phyloP scores from a whole-genome alignment of 2,329 filamentous ascomycete genomes.

The Monilinia aucupariae region DNA sequence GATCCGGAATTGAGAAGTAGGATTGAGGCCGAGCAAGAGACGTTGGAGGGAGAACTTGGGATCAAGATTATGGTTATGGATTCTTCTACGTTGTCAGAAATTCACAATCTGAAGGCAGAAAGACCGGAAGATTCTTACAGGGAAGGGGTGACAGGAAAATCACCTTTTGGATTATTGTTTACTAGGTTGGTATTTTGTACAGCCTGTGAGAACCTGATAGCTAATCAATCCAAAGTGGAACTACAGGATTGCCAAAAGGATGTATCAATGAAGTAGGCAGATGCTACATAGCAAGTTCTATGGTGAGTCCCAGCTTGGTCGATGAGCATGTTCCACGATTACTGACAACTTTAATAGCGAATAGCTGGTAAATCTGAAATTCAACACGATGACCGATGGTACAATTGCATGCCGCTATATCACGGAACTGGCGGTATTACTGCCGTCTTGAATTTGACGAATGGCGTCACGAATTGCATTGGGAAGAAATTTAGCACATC shows the following conservation, averaged over 20 bases:
- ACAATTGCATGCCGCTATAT: constrained; percentile 51
- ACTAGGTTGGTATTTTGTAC: constrained; percentile 46
- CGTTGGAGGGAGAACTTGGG: constrained; percentile 43
- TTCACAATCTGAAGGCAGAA: constrained; percentile 44
- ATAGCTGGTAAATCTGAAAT: background rate
- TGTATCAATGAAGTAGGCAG: constrained; percentile 53
- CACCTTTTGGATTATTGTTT: constrained; percentile 62
- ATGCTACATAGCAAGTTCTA: constrained; percentile 33
- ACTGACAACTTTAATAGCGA: background rate
- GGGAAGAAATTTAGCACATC: constrained; percentile 63
- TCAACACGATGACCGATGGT: constrained; percentile 54
- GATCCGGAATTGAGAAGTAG: constrained; percentile 45
- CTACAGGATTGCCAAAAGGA: constrained; percentile 70
- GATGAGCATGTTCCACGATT: background rate
- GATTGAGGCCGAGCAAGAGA: constrained; percentile 51
- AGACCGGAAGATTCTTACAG: constrained; percentile 53
- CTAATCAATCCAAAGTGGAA: constrained; percentile 47
- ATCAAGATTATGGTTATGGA: constrained; percentile 54
- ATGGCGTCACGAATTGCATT: constrained; percentile 53
- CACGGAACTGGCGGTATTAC: constrained; percentile 39
- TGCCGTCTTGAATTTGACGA: constrained; percentile 30
- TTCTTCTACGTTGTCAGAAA: constrained; percentile 42
- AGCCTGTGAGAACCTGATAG: background rate
- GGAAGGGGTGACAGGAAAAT: constrained; percentile 44
- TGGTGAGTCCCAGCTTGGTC: constrained; percentile 17